Base-by-base conservation (phyloP, 106 monocot genomes). In the Amphibolis antarctica region DNA sequence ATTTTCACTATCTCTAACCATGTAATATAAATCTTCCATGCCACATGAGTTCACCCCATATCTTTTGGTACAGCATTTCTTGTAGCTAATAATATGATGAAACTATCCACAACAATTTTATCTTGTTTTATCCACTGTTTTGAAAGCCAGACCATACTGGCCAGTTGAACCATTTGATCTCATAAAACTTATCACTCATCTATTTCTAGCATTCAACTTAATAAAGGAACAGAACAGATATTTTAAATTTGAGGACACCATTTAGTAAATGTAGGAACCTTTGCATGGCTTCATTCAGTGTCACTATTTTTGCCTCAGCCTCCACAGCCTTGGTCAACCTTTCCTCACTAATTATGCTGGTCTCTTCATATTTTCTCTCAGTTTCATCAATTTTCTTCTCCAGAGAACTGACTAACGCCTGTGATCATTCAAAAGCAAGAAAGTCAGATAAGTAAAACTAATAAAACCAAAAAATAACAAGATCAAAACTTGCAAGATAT, bases 331-430 rank as follows among this genome's bases (percentile, higher is more conserved):
- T 77, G 60, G 74, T 86, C 62, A 86, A 66, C 64, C 83, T 79
- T 59, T 86, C 83, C 12, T 86, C 92, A 63, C 92, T 82, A 55
- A 77, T 58, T 85, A 66, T 84, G 60, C 68, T 89, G 56, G 90
- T 82, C 71, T 86, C 96, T 71, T 86, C 83, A 74, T 65, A 96
- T 52, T 80, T 86, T 65, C 80, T 86, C 61, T 96, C 96, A 21
- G 96, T 80, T 67, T 86, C 96, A 64, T 86, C 79, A 76, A 96
- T 81, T 54, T 79, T 96, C 62, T 60, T 78, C 67, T 96, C 96
- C 42, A 96, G 74, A 69, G 86, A 90, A 73, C 74, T 78, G 36
- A 90, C 73, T 18, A 74, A 66, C 25, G 66, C 30, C 73, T 74
- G 53, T 30, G 55, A 10, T 66, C n/a, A 53, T 55, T 46, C 18